Evolutionary conservation across 805 yeast species (phyloP), one percentile per base, ranked within the genome.

Genomic region (Wickerhamiella alocasiicola): DNA sequence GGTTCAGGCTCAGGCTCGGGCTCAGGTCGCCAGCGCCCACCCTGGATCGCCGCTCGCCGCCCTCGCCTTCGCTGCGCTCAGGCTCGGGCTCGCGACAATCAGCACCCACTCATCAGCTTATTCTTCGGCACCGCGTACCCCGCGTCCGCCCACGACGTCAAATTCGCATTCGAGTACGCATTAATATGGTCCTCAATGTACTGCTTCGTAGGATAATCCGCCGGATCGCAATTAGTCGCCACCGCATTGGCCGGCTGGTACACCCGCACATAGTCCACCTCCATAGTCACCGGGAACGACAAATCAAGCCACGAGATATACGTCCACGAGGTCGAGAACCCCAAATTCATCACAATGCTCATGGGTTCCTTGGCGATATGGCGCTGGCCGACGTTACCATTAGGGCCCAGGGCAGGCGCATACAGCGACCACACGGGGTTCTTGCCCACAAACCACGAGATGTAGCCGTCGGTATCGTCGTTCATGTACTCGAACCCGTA

Each of bases 311-410:
- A 88, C 62, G 85, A 88, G 46, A 88, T 88, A 59, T 81, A 83
- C 6, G 91, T 82, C 97, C 97, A 88, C 45, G 76, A 80, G 53
- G 78, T 80, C 12, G 96, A 87, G 40, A 88, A 64, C 67, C 95
- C 98, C 63, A 88, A 62, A 59, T 88, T 88, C 67, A 88, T 55
- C 49, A 88, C 63, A 46, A 88, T 70, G 2, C 94, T 71, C 96
- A 88, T 85, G 48, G 97, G 97, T 56, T 88, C 98, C 57, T 80
- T 78, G 17, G 91, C 68, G 21, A 88, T 71, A 48, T 72, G 62
- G 60, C 97, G 75, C 79, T 80, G 75, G 30, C 74, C 91, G 49
- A 88, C 64, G 59, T 88, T 88, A 50, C 98, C 97, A 58, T 81
- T 81, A 27, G 95, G 95, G 44, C 82, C 80, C 44, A 88, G 64